phyloP scores from a whole-genome alignment of 148 eudicot genomes.

The Vaccinium myrtillus region DNA sequence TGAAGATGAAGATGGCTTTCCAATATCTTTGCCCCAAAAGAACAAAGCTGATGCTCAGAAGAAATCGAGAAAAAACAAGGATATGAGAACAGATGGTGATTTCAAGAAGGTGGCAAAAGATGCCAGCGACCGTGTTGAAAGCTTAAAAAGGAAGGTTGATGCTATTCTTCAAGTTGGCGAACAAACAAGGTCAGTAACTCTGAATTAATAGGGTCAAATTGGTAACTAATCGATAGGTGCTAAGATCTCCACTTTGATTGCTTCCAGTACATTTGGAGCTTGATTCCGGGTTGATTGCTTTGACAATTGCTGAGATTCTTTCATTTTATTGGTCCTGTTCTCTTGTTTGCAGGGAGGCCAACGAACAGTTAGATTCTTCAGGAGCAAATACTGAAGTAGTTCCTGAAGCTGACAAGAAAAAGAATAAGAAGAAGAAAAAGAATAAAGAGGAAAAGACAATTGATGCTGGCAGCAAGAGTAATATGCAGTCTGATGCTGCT shows the following conservation, averaged over 20 bases:
- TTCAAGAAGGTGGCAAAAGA: slow-evolving; percentile 38
- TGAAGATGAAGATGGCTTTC: slow-evolving; percentile 99
- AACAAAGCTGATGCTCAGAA: slow-evolving; percentile 28
- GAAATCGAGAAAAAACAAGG: slow-evolving; percentile 23
- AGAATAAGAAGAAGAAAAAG: slow-evolving; percentile 50
- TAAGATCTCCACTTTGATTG: neutral
- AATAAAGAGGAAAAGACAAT: slow-evolving; percentile 29
- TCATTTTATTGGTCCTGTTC: slow-evolving; percentile 2
- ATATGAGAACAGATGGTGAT: slow-evolving; percentile 20
- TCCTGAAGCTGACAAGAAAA: slow-evolving; percentile 37
- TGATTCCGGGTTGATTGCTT: slow-evolving; percentile 2
- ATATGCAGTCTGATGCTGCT: slow-evolving; percentile 7
- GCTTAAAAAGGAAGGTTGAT: slow-evolving; percentile 63
- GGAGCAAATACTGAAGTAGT: slow-evolving; percentile 16
- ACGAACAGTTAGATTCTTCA: slow-evolving; percentile 18
- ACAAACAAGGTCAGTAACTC: slow-evolving; percentile 44
- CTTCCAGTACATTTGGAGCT: neutral
- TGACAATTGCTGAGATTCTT: neutral
- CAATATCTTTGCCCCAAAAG: slow-evolving; percentile 41
- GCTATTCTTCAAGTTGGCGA: slow-evolving; percentile 37
- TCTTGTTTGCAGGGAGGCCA: slow-evolving; percentile 22
- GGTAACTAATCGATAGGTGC: neutral
- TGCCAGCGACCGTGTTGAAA: slow-evolving; percentile 26
- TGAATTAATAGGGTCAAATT: neutral
- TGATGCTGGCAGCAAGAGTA: slow-evolving; percentile 14